Percentiles rank a stretch among this genome's conserved stretches.
Conservation (phyloP, 768 basidiomycete genomes). For the Cytidiella melzeri region DNA sequence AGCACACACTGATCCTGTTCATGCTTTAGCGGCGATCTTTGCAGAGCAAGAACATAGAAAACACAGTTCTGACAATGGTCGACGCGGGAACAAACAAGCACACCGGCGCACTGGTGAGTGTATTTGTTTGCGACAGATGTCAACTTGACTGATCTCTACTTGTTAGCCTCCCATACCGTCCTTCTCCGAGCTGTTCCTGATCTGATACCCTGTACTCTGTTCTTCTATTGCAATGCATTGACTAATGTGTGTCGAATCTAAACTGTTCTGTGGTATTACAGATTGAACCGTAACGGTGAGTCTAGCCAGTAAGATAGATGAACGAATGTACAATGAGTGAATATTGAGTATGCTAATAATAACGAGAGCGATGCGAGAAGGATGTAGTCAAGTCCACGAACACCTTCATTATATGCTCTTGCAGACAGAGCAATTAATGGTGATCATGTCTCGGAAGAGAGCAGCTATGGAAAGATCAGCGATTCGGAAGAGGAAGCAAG, state of each 20-base stretch:
- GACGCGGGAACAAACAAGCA: neutral
- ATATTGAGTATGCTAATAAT: slow-evolving; percentile 10
- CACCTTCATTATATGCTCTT: slow-evolving; percentile 62
- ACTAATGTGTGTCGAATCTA: slow-evolving; percentile 15
- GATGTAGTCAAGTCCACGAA: slow-evolving; percentile 7
- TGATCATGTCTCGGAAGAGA: slow-evolving; percentile 76
- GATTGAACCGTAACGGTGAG: slow-evolving; percentile 11
- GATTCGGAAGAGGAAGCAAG: too few species aligned
- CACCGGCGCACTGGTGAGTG: slow-evolving; percentile 4
- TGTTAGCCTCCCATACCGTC: slow-evolving; percentile 9
- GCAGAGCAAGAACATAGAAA: slow-evolving; percentile 5
- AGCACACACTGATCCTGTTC: neutral
- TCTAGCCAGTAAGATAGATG: slow-evolving; percentile 12
- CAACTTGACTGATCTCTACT: neutral
- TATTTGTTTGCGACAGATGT: neutral
- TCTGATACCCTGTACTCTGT: neutral
- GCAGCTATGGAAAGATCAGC: slow-evolving; percentile 53
- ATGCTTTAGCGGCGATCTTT: slow-evolving; percentile 12
- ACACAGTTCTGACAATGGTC: neutral
- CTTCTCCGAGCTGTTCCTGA: slow-evolving; percentile 10
- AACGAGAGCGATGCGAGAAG: slow-evolving; percentile 10
- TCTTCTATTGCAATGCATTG: neutral
- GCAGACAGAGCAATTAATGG: slow-evolving; percentile 77
- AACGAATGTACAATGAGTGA: slow-evolving; percentile 15
- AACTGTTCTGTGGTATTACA: slow-evolving; percentile 15